These are phyloP conservation scores for Paracorniculantispora psalliotae DNA, from an alignment of 2,329 filamentous ascomycete genomes.

Conservation along the genomic window DNA sequence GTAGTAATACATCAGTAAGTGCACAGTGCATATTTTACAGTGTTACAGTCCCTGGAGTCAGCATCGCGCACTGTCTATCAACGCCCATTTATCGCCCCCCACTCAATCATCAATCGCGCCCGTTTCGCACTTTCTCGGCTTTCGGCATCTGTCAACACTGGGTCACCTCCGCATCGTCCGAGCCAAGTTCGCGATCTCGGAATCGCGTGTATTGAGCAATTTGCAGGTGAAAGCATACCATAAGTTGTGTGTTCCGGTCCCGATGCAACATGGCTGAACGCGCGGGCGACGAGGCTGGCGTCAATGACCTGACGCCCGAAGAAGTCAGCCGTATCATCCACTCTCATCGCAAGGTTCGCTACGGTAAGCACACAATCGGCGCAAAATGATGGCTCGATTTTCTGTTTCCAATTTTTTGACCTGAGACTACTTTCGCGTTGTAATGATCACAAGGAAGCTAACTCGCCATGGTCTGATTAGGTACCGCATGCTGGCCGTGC, in stretches of 20 bases:
- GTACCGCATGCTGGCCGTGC: slow-evolving; percentile 63
- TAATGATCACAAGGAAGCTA: background rate
- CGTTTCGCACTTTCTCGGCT: slow-evolving; percentile 24
- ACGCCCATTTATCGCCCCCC: background rate
- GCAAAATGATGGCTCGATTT: background rate
- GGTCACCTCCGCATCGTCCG: slow-evolving; percentile 16
- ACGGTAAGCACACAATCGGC: slow-evolving; percentile 45
- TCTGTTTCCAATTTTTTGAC: background rate
- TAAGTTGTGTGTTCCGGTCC: background rate
- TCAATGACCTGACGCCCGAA: slow-evolving; percentile 58
- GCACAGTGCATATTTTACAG: background rate
- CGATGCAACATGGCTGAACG: slow-evolving; percentile 38
- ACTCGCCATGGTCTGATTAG: slow-evolving; percentile 27
- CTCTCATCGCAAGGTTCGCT: slow-evolving; percentile 63
- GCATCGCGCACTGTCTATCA: background rate
- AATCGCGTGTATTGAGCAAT: slow-evolving; percentile 12
- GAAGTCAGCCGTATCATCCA: slow-evolving; percentile 65
- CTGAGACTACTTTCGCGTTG: no score
- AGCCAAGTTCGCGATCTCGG: slow-evolving; percentile 21
- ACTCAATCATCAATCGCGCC: background rate
- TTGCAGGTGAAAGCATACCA: background rate
- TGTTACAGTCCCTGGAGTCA: background rate
- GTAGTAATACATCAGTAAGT: no score
- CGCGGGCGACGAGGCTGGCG: slow-evolving; percentile 39
- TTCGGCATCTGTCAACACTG: slow-evolving; percentile 32